phyloP scores from a whole-genome alignment of 1,284 basidiomycete species.

The Dichomitus squalens region DNA sequence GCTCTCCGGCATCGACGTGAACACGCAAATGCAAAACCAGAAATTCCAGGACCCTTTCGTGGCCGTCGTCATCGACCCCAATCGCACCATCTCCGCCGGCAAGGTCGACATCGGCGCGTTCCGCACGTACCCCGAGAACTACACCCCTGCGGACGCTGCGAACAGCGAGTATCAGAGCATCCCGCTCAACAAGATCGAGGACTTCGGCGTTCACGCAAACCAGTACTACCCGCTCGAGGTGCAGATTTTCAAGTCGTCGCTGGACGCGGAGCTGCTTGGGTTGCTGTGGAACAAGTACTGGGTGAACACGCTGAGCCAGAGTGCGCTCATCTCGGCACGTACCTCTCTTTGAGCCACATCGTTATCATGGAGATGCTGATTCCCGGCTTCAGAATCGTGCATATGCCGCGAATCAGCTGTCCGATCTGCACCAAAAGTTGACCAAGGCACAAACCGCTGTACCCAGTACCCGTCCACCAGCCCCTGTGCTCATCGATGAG shows the following conservation, averaged over 20 bases:
- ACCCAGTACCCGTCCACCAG: slow-evolving; percentile 54
- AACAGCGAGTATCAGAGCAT: slow-evolving; percentile 92
- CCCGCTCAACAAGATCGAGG: slow-evolving; percentile 93
- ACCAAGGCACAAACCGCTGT: slow-evolving; percentile 62
- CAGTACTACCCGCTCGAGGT: slow-evolving; percentile 95
- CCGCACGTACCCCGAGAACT: slow-evolving; percentile 92
- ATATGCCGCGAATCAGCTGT: slow-evolving; percentile 87
- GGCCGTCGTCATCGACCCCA: slow-evolving; percentile 97
- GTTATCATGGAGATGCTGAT: not conserved
- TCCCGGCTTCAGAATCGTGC: slow-evolving; percentile 72
- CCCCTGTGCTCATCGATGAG: slow-evolving; percentile 53
- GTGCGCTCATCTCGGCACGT: slow-evolving; percentile 85
- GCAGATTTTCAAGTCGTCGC: slow-evolving; percentile 90
- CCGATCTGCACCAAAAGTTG: slow-evolving; percentile 89
- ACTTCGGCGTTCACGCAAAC: slow-evolving; percentile 98
- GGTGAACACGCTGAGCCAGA: slow-evolving; percentile 94
- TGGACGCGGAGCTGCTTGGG: slow-evolving; percentile 87
- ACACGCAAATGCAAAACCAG: slow-evolving; percentile 95
- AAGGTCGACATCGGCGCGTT: slow-evolving; percentile 99
- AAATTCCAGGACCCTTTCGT: slow-evolving; percentile 96
- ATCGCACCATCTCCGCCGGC: slow-evolving; percentile 96
- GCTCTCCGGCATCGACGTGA: slow-evolving; percentile 96
- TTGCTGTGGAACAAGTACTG: slow-evolving; percentile 99
- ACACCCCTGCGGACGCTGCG: slow-evolving; percentile 74
- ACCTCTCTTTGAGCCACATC: not conserved